Conservation (phyloP, 441 rosid species). For the Pelargonium citronellum region DNA sequence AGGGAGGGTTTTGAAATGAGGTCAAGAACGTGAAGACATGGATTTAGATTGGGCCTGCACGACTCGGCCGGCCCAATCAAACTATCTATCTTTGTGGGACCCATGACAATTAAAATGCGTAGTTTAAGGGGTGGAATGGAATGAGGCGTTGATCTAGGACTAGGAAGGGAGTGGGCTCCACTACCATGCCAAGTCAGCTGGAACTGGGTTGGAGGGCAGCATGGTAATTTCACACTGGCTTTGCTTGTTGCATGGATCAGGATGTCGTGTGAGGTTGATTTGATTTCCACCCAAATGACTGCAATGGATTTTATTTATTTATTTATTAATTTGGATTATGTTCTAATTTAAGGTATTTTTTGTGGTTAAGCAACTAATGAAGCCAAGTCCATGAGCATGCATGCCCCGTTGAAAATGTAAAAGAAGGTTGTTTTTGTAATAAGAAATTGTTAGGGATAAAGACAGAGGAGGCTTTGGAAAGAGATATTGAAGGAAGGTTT, state of each 20-base stretch:
- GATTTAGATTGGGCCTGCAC: constrained; percentile 10
- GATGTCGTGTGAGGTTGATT: too few relatives aligned
- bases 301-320: neutral
- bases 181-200: neutral
- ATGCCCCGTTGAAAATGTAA: too few relatives aligned
- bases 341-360: too few relatives aligned
- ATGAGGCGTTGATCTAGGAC: neutral
- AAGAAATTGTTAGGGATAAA: too few relatives aligned
- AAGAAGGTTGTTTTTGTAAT: too few relatives aligned
- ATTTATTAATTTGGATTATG: neutral
- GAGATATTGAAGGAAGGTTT: neutral
- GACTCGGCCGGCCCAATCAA: neutral
- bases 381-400: too few relatives aligned
- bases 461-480: too few relatives aligned
- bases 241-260: too few relatives aligned
- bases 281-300: too few relatives aligned
- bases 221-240: neutral
- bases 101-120: neutral
- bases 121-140: neutral
- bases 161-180: neutral
- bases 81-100: neutral
- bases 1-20: constrained; percentile 4
- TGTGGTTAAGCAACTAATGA: too few relatives aligned
- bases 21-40: constrained; percentile 21
- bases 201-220: neutral